Evolutionary conservation across 139 green algal species (phyloP).

Genomic region (Coelastrella sp.): DNA sequence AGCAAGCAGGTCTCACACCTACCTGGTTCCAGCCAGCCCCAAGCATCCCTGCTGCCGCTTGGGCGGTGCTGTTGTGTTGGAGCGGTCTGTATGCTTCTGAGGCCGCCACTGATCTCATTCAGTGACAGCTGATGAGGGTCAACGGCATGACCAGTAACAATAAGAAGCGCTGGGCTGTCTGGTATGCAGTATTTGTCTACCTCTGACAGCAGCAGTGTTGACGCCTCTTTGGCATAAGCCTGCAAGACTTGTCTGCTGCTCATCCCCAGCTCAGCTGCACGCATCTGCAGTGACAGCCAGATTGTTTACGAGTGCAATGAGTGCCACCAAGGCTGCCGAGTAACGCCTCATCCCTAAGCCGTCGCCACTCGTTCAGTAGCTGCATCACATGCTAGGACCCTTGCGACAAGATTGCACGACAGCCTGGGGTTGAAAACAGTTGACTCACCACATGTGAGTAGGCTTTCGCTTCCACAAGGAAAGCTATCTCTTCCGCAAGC

Average conservation of each 20-base stretch:
- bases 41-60: constrained; percentile 35
- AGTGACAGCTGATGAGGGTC: constrained; percentile 36
- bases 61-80: constrained; percentile 11
- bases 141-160: background rate
- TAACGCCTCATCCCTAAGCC: no score
- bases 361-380: no score
- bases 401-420: no score
- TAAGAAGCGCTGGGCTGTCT: background rate
- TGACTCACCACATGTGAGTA: constrained; percentile 27
- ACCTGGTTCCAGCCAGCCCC: constrained; percentile 63
- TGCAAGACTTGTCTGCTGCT: constrained; percentile 13
- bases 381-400: no score
- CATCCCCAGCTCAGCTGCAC: constrained; percentile 40
- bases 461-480: constrained; percentile 37
- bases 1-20: background rate
- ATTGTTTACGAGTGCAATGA: background rate
- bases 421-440: no score
- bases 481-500: constrained; percentile 2
- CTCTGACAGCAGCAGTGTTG: constrained; percentile 45
- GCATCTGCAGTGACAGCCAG: constrained; percentile 4
- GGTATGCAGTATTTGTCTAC: constrained; percentile 40
- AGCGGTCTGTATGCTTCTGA: constrained; percentile 49
- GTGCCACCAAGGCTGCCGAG: no score
- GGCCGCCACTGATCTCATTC: constrained; percentile 43
- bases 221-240: constrained; percentile 41